phyloP scores from a whole-genome alignment of 306 rosid species.

The Gleditsia sinensis region DNA sequence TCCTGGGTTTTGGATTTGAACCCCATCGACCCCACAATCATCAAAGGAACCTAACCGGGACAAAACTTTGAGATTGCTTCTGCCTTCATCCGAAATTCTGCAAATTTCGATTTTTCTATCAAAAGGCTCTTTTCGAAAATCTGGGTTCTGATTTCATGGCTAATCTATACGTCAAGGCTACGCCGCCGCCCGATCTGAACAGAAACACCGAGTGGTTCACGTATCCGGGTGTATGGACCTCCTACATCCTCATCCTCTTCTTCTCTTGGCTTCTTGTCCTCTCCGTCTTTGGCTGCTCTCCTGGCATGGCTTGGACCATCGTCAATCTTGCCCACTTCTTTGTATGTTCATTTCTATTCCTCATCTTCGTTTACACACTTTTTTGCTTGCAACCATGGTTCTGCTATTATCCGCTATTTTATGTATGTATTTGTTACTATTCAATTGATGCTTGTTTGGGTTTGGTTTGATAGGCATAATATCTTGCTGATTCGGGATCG shows the following conservation, averaged over 20 bases:
- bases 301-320: conserved; percentile 97
- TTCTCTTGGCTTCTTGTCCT: conserved; percentile 87
- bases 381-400: too few relatives aligned
- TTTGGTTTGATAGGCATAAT: background rate
- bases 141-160: conserved; percentile 57
- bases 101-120: background rate
- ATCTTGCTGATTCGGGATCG: background rate
- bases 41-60: background rate
- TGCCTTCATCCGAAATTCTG: background rate
- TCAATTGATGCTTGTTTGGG: background rate
- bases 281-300: conserved; percentile 85
- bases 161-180: conserved; percentile 85
- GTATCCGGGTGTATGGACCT: conserved; percentile 99
- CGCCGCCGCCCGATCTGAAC: conserved; percentile 94
- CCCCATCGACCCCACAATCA: background rate
- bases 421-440: background rate
- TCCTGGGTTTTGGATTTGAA: background rate
- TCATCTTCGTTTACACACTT: too few relatives aligned
- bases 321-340: conserved; percentile 84
- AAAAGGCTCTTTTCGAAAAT: background rate
- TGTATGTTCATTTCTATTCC: conserved; percentile 54
- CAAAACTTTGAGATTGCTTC: background rate
- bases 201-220: conserved; percentile 98
- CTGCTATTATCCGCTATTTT: background rate
- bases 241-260: conserved; percentile 91